phyloP scores from a whole-genome alignment of 2,329 filamentous ascomycete species.

The Xylaria multiplex region DNA sequence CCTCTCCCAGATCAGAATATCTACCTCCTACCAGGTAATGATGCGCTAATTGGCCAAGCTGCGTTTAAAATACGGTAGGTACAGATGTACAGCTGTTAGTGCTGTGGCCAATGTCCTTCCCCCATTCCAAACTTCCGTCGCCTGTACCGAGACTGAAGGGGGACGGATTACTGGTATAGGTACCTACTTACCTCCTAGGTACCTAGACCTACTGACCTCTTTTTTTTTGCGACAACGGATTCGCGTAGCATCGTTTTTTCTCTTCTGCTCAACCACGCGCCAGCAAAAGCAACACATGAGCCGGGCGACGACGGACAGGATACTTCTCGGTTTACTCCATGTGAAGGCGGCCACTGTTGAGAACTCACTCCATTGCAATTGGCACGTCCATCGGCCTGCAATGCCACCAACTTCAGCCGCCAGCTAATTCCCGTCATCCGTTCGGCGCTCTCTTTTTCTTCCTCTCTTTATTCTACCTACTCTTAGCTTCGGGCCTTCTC shows the following conservation, averaged over 20 bases:
- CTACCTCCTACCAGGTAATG: too few species aligned
- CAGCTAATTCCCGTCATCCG: slow-evolving; percentile 43
- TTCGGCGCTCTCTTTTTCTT: slow-evolving; percentile 34
- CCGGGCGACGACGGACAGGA: slow-evolving; percentile 19
- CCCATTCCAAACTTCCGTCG: neutral
- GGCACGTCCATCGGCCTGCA: slow-evolving; percentile 42
- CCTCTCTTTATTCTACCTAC: slow-evolving; percentile 17
- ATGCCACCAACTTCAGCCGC: slow-evolving; percentile 45
- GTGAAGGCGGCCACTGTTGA: slow-evolving; percentile 31
- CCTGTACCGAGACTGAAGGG: slow-evolving; percentile 6
- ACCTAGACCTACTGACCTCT: slow-evolving; percentile 32
- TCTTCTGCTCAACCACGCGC: slow-evolving; percentile 37
- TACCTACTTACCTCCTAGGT: slow-evolving; percentile 34
- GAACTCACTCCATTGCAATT: slow-evolving; percentile 41
- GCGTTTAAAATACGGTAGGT: neutral
- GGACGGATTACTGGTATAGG: slow-evolving; percentile 24
- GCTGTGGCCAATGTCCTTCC: slow-evolving; percentile 1
- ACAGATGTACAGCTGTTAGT: slow-evolving; percentile 1
- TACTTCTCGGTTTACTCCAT: slow-evolving; percentile 16
- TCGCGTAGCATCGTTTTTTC: slow-evolving; percentile 42
- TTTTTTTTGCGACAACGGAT: slow-evolving; percentile 45
- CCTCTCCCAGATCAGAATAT: slow-evolving; percentile 7
- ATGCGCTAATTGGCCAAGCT: slow-evolving; percentile 6
- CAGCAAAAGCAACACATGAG: slow-evolving; percentile 26
- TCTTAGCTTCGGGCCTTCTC: slow-evolving; percentile 5